Conservation (phyloP, 495 filamentous ascomycete species). For the Tuber brumale region DNA sequence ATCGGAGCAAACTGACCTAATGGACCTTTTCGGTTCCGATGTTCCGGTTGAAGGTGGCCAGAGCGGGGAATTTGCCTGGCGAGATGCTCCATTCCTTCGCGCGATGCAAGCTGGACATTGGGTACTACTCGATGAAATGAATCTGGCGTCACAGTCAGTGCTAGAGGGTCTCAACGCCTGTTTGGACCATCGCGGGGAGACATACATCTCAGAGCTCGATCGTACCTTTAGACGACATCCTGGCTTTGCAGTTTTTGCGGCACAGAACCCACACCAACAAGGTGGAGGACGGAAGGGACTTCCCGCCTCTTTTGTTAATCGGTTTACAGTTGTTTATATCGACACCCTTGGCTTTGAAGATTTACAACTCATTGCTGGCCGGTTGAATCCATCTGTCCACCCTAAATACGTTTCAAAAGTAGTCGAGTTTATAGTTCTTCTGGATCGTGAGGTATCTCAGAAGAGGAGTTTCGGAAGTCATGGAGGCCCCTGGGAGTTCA, state of each 20-base stretch:
- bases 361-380: slow-evolving; percentile 69
- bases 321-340: slow-evolving; percentile 95
- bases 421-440: slow-evolving; percentile 69
- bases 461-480: slow-evolving; percentile 63
- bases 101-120: slow-evolving; percentile 95
- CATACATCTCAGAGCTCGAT: slow-evolving; percentile 90
- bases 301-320: slow-evolving; percentile 92
- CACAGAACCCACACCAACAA: slow-evolving; percentile 96
- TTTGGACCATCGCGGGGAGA: slow-evolving; percentile 91
- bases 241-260: slow-evolving; percentile 85
- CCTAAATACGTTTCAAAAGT: slow-evolving; percentile 53
- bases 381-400: slow-evolving; percentile 61
- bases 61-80: slow-evolving; percentile 85
- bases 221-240: slow-evolving; percentile 85
- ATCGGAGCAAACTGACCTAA: slow-evolving; percentile 94
- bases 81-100: slow-evolving; percentile 87
- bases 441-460: slow-evolving; percentile 64
- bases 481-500: slow-evolving; percentile 95
- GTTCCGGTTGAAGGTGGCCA: slow-evolving; percentile 84
- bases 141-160: slow-evolving; percentile 92
- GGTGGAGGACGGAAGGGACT: slow-evolving; percentile 93
- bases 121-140: slow-evolving; percentile 98
- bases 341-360: slow-evolving; percentile 78
- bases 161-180: slow-evolving; percentile 96
- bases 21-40: slow-evolving; percentile 96